Percentiles rank a stretch among this genome's conserved stretches.
These are phyloP conservation scores for Musa schizocarpa DNA, from an alignment of 176 grass and related monocot species.

Conservation along the genomic window DNA sequence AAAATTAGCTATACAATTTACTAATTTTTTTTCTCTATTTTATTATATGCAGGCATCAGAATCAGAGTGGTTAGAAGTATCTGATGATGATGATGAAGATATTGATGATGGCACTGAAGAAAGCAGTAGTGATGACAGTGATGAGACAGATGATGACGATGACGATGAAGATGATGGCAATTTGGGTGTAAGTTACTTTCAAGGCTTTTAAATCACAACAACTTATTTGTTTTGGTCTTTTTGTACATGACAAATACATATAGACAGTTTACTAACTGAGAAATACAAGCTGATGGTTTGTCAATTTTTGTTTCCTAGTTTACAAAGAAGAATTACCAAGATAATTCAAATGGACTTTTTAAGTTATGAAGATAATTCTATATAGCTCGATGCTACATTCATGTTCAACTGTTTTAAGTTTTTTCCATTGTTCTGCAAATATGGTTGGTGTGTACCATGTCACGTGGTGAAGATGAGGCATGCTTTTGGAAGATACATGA, in stretches of 20 bases:
- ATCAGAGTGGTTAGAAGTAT: slow-evolving; percentile 90
- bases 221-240: not conserved
- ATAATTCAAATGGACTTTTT: too few relatives aligned
- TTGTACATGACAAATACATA: not conserved
- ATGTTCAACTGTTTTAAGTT: too few relatives aligned
- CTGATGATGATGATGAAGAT: slow-evolving; percentile 51
- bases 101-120: slow-evolving; percentile 43
- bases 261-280: not conserved
- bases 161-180: slow-evolving; percentile 33
- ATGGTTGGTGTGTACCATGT: too few relatives aligned
- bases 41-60: slow-evolving; percentile 56
- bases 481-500: too few relatives aligned
- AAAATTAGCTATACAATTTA: not conserved
- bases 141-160: slow-evolving; percentile 61
- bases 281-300: not conserved
- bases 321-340: not conserved
- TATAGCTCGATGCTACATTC: too few relatives aligned
- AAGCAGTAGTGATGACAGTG: slow-evolving; percentile 24
- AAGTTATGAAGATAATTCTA: too few relatives aligned
- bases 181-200: not conserved
- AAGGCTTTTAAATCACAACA: not conserved
- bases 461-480: too few relatives aligned
- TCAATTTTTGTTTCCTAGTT: not conserved
- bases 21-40: not conserved
- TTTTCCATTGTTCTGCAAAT: too few relatives aligned